A percentile compares a stretch with the other conserved stretches of the same genome.
phyloP scores from a whole-genome alignment of 495 filamentous ascomycete species.

The Neurospora africana region DNA sequence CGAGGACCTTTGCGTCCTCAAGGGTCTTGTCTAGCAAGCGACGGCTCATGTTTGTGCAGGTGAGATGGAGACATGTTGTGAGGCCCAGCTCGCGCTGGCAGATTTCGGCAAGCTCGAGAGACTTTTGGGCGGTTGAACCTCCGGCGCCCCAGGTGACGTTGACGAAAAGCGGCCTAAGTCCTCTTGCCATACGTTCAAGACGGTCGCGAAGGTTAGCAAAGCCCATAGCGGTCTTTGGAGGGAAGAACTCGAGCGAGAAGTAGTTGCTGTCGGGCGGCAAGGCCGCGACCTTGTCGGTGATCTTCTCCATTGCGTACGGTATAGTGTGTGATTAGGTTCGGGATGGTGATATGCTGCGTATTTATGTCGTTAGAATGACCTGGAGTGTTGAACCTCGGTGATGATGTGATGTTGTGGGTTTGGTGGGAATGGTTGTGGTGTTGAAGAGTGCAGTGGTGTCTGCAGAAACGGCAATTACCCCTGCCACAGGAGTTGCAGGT shows the following conservation, averaged over 20 bases:
- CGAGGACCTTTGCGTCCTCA: conserved; percentile 84
- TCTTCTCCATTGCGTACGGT: conserved; percentile 60
- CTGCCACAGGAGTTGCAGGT: not conserved
- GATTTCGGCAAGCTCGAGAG: conserved; percentile 87
- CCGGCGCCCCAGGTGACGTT: conserved; percentile 98
- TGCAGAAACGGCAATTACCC: not conserved
- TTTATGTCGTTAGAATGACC: not conserved
- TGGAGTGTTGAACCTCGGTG: not conserved
- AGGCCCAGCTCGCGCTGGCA: conserved; percentile 85
- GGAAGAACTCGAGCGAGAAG: conserved; percentile 98
- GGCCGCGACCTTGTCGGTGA: conserved; percentile 93
- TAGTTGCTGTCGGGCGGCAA: conserved; percentile 71
- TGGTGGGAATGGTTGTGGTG: not conserved
- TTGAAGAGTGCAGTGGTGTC: not conserved
- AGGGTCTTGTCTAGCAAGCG: conserved; percentile 77
- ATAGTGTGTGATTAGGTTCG: not conserved
- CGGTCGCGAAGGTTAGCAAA: conserved; percentile 87
- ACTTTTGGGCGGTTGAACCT: conserved; percentile 80
- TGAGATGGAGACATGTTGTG: conserved; percentile 92
- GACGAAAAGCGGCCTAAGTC: conserved; percentile 84
- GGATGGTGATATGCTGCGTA: not conserved
- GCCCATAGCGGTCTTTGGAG: conserved; percentile 90
- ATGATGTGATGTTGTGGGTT: not conserved
- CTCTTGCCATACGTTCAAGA: conserved; percentile 88
- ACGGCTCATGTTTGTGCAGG: conserved; percentile 95